Conservation (phyloP, 352 stramenopile species). For the Phytophthora europaea region DNA sequence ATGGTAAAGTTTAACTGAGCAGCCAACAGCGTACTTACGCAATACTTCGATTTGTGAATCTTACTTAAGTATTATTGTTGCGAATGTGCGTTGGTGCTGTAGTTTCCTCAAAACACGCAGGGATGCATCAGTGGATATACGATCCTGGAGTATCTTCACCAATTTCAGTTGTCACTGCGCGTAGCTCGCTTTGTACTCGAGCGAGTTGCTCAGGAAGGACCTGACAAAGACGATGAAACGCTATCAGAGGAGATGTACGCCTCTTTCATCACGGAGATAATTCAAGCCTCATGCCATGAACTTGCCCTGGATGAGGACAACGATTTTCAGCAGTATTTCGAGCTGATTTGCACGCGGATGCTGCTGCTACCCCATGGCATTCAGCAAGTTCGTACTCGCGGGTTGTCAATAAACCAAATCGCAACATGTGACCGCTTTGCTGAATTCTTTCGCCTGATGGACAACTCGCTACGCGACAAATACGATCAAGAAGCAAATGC, state of each 20-base stretch:
- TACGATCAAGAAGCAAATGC: conserved; percentile 48
- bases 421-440: conserved; percentile 44
- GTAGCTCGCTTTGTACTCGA: conserved; percentile 31
- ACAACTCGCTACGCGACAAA: conserved; percentile 36
- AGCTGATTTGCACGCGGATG: conserved; percentile 66
- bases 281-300: conserved; percentile 25
- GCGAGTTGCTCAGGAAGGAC: conserved; percentile 12
- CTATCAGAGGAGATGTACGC: conserved; percentile 47
- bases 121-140: conserved; percentile 50
- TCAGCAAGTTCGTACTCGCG: conserved; percentile 27
- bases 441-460: conserved; percentile 56
- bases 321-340: conserved; percentile 67
- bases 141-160: conserved; percentile 60
- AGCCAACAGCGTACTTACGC: too few relatives aligned
- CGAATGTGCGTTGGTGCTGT: background rate
- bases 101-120: conserved; percentile 54
- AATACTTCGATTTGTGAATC: background rate
- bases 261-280: conserved; percentile 37
- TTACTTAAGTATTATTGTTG: background rate
- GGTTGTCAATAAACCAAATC: conserved; percentile 42
- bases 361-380: conserved; percentile 64
- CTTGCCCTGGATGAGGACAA: conserved; percentile 42
- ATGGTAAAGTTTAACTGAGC: conserved; percentile 40
- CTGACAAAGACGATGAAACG: conserved; percentile 19
- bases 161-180: conserved; percentile 49